phyloP scores from a whole-genome alignment of 495 filamentous ascomycete genomes.

The Cryomyces antarcticus region DNA sequence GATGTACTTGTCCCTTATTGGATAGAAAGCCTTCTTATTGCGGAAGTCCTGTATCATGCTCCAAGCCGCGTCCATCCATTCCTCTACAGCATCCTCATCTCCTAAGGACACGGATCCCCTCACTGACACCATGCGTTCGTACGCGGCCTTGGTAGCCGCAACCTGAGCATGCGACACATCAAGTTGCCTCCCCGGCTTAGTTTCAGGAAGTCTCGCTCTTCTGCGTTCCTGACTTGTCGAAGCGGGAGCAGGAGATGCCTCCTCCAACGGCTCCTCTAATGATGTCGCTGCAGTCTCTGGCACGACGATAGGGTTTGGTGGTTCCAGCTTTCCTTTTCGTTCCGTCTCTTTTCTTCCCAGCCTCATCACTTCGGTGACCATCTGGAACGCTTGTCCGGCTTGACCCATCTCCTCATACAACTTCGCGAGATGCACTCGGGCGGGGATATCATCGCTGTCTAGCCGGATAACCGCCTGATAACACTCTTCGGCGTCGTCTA shows the following conservation, averaged over 20 bases:
- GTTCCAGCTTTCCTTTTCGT: constrained; percentile 1
- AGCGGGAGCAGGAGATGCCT: neutral
- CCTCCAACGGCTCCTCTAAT: neutral
- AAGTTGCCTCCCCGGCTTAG: neutral
- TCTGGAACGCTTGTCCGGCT: constrained; percentile 49
- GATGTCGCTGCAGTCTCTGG: neutral
- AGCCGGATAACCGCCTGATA: constrained; percentile 50
- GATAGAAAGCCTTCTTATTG: constrained; percentile 56
- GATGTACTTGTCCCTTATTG: constrained; percentile 41
- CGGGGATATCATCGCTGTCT: constrained; percentile 46
- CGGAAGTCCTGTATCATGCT: constrained; percentile 64
- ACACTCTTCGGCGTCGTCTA: constrained; percentile 49
- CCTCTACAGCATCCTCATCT: constrained; percentile 28
- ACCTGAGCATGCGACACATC: constrained; percentile 2
- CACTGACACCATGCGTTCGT: constrained; percentile 31
- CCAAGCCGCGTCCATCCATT: constrained; percentile 58
- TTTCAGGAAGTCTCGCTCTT: neutral
- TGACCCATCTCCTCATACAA: constrained; percentile 55
- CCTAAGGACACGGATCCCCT: constrained; percentile 29
- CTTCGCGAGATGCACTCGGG: constrained; percentile 53
- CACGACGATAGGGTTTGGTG: no score
- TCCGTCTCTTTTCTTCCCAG: constrained; percentile 23
- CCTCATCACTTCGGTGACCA: constrained; percentile 49
- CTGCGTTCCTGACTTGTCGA: neutral
- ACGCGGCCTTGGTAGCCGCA: constrained; percentile 23